A percentile compares a stretch with the other conserved stretches of the same genome.
phyloP scores from a whole-genome alignment of 805 yeast species.

The Monosporozyma servazzii region DNA sequence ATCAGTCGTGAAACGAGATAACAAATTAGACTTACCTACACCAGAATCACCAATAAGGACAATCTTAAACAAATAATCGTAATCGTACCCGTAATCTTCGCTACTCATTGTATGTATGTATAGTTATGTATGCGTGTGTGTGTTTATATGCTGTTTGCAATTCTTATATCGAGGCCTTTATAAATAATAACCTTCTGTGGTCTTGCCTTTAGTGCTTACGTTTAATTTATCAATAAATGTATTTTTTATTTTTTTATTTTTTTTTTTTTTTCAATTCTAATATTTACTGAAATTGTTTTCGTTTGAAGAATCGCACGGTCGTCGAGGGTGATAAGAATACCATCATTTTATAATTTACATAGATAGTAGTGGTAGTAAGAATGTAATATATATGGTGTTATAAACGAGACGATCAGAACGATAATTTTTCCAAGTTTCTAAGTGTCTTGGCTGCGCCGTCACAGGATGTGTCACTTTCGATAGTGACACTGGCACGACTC shows the following conservation, averaged over 20 bases:
- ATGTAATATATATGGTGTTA: neutral
- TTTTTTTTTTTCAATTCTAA: neutral
- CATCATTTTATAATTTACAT: too few relatives aligned
- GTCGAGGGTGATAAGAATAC: neutral
- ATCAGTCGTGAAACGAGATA: conserved; percentile 89
- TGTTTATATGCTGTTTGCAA: too few relatives aligned
- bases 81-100: conserved; percentile 69
- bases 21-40: conserved; percentile 90
- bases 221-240: neutral
- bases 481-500: conserved; percentile 53
- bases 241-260: neutral
- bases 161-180: too few relatives aligned
- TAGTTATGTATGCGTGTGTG: neutral
- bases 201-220: neutral
- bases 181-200: neutral
- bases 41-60: conserved; percentile 96
- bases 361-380: too few relatives aligned
- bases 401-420: neutral
- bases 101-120: conserved; percentile 18
- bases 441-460: conserved; percentile 4
- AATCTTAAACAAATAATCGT: conserved; percentile 87
- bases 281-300: neutral
- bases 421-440: conserved; percentile 2
- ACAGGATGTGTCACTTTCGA: conserved; percentile 38
- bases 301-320: neutral